Conservation (phyloP, 495 filamentous ascomycete species). For the Ascodesmis nigricans region DNA sequence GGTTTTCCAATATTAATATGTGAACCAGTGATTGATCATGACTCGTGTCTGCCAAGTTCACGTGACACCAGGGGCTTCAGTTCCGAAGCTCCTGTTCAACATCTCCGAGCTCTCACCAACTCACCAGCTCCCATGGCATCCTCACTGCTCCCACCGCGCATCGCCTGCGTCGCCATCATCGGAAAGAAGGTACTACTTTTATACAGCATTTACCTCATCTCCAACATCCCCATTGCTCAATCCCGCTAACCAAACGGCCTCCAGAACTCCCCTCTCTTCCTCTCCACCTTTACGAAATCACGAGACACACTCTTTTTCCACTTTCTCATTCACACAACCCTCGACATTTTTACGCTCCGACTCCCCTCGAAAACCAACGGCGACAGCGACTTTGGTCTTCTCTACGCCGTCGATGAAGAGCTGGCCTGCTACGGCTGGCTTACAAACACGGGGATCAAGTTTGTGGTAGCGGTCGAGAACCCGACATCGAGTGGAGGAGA, state of each 20-base stretch:
- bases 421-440: constrained; percentile 84
- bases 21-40: too few relatives aligned
- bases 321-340: constrained; percentile 68
- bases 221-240: constrained; percentile 5
- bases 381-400: constrained; percentile 67
- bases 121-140: too few relatives aligned
- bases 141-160: too few relatives aligned
- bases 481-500: neutral
- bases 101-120: too few relatives aligned
- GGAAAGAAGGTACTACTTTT: constrained; percentile 51
- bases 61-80: too few relatives aligned
- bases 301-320: constrained; percentile 60
- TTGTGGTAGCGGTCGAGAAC: constrained; percentile 74
- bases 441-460: constrained; percentile 85
- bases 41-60: too few relatives aligned
- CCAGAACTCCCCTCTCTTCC: constrained; percentile 90
- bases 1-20: too few relatives aligned
- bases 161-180: constrained; percentile 83
- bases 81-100: too few relatives aligned
- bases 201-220: constrained; percentile 4
- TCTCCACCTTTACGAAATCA: constrained; percentile 50
- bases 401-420: constrained; percentile 82
- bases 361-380: constrained; percentile 38
- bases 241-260: constrained; percentile 2
- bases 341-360: constrained; percentile 80